Evolutionary conservation across 2,329 filamentous ascomycete species (phyloP), one percentile per base, ranked within the genome.

Genomic region (Achaetomium macrosporum): DNA sequence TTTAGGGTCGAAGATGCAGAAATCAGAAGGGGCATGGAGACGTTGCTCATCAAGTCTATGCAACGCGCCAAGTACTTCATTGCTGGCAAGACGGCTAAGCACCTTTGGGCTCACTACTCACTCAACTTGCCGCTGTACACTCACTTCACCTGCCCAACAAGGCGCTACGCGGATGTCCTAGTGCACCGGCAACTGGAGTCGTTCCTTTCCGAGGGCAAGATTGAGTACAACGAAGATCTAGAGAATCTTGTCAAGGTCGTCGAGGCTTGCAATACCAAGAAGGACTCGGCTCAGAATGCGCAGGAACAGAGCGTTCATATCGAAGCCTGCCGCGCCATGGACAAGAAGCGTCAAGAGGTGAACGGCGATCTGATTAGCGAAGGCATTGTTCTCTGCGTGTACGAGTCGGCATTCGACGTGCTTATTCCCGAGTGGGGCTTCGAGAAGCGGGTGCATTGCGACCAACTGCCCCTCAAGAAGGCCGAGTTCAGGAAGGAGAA

Each of bases 301-400:
- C 93, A 99, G 70, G 93, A 99, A 70, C 93, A 99, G 74, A 97
- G 93, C 70, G 90, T 99, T 46, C 93, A 99, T 73, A 96, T 99
- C 59, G 93, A 97, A 69, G 90, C 92, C 5, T 99, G 93, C 77
- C 87, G 93, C 62, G 85, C 84, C 64, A 96, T 99, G 88, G 91
- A 97, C 73, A 90, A 88, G 75, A 88, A 87, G 71, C 84, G 88
- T 60, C 85, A 90, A 67, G 88, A 95, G 62, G 81, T 84, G 61
- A 90, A 92, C 59, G 90, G 90, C 44, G 93, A 99, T 60, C 81
- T 99, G 50, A 90, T 99, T 68, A 90, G 87, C 64, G 92, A 97
- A 69, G 93, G 93, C 61, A 92, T 99, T 63, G 90, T 99, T 45
- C 79, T 99, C 51, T 96, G 90, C 67, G 93, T 99, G 31, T 99